phyloP scores from a whole-genome alignment of 163 green algal genomes.

The Scenedesmus sp. region DNA sequence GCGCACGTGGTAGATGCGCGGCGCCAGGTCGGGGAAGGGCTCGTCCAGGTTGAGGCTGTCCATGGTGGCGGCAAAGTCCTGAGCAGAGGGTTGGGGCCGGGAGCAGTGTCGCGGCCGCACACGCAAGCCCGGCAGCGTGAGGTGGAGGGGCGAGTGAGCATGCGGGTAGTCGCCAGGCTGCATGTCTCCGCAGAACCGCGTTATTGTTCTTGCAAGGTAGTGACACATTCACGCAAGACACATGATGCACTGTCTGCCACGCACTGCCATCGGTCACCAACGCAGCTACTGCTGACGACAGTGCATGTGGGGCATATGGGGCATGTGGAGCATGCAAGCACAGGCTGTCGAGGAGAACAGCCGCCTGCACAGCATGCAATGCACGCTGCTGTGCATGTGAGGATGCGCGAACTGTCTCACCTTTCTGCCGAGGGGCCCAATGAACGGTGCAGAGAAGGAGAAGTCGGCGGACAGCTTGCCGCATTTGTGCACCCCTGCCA shows the following conservation, averaged over 20 bases:
- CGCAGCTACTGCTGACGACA: not conserved
- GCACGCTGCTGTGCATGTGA: not conserved
- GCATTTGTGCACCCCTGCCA: conserved; percentile 50
- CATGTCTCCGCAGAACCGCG: no score
- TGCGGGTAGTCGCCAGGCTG: no score
- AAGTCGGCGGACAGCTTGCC: conserved; percentile 62
- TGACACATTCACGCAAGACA: no score
- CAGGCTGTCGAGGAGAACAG: no score
- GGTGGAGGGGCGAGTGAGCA: no score
- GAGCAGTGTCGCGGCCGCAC: no score
- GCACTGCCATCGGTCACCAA: not conserved
- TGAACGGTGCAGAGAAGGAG: conserved; percentile 71
- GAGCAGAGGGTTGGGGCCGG: no score
- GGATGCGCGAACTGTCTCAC: not conserved
- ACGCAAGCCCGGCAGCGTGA: no score
- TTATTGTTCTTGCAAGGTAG: no score
- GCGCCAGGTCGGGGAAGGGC: conserved; percentile 68
- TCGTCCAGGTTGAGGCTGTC: conserved; percentile 61
- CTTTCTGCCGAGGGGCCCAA: conserved; percentile 65
- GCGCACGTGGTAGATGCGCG: conserved; percentile 59
- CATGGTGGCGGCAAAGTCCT: conserved; percentile 64
- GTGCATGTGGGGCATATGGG: no score
- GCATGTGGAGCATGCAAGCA: not conserved
- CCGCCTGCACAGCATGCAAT: not conserved
- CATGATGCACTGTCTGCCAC: not conserved